These are phyloP conservation scores for Penicillium griseofulvum DNA, from an alignment of 2,329 filamentous ascomycete species.

Conservation along the genomic window DNA sequence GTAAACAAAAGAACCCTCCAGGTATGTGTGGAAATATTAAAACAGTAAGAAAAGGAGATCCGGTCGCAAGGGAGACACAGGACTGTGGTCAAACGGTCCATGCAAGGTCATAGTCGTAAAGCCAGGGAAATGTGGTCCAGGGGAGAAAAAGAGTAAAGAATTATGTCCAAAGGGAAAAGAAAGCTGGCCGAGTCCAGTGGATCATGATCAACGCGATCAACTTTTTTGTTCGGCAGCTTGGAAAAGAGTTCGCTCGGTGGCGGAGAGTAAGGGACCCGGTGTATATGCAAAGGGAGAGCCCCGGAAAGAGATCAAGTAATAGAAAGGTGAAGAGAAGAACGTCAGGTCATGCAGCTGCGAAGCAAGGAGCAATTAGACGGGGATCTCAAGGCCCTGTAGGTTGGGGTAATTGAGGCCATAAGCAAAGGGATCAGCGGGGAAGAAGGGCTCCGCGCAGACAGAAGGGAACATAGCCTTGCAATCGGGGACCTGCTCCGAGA, in stretches of 20 bases:
- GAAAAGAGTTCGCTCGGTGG: not conserved
- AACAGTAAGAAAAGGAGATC: conserved; percentile 17
- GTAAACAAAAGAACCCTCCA: conserved; percentile 8
- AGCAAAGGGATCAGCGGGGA: conserved; percentile 25
- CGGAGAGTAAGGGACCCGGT: conserved; percentile 1
- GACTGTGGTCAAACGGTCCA: conserved; percentile 9
- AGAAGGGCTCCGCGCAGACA: conserved; percentile 29
- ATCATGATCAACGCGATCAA: conserved; percentile 11
- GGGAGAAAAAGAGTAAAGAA: not conserved
- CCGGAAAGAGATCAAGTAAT: not conserved
- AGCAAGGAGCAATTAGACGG: conserved; percentile 2
- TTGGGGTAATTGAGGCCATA: conserved; percentile 26
- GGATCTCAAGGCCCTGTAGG: conserved; percentile 15
- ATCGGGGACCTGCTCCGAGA: conserved; percentile 31
- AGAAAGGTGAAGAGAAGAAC: not conserved
- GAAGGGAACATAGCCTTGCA: conserved; percentile 32
- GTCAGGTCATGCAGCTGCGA: conserved; percentile 6
- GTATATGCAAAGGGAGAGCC: not conserved
- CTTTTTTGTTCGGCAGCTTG: conserved; percentile 15
- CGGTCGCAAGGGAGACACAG: not conserved
- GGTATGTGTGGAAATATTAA: conserved; percentile 23
- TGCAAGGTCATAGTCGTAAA: conserved; percentile 9
- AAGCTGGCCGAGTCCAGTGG: conserved; percentile 20
- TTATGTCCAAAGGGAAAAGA: conserved; percentile 14
- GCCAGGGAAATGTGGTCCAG: conserved; percentile 10